A percentile compares a stretch with the other conserved stretches of the same genome.
Evolutionary conservation across 805 yeast genomes (phyloP).

Genomic region (Pichia paraexigua): DNA sequence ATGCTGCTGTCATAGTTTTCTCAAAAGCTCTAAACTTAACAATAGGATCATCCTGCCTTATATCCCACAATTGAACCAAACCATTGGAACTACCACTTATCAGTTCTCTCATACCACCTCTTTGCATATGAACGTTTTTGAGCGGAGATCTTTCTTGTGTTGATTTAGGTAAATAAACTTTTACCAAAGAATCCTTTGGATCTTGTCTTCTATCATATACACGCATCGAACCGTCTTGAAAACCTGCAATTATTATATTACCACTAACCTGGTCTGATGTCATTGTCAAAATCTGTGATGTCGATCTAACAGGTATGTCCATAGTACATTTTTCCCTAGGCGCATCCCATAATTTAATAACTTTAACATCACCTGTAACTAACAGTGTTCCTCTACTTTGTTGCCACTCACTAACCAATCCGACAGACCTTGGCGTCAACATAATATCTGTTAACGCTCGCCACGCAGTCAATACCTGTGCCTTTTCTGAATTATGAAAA

Average conservation of each 20-base stretch:
- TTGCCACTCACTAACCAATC: slow-evolving; percentile 91
- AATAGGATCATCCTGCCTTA: slow-evolving; percentile 67
- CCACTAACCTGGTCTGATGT: slow-evolving; percentile 97
- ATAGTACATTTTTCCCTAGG: slow-evolving; percentile 80
- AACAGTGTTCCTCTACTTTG: slow-evolving; percentile 86
- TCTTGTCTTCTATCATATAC: slow-evolving; percentile 87
- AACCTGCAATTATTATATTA: slow-evolving; percentile 82
- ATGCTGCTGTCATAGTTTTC: slow-evolving; percentile 54
- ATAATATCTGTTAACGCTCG: slow-evolving; percentile 83
- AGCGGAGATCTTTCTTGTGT: slow-evolving; percentile 29
- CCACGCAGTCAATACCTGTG: slow-evolving; percentile 79
- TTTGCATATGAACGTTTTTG: slow-evolving; percentile 82
- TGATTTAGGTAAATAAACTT: slow-evolving; percentile 60
- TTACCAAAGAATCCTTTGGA: slow-evolving; percentile 77
- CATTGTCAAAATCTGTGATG: slow-evolving; percentile 78
- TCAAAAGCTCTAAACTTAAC: slow-evolving; percentile 48
- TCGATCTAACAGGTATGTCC: slow-evolving; percentile 87
- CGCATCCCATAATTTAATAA: slow-evolving; percentile 93
- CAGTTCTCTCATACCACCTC: slow-evolving; percentile 91
- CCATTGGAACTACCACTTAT: slow-evolving; percentile 83
- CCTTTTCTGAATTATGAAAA: slow-evolving; percentile 47
- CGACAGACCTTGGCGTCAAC: slow-evolving; percentile 72
- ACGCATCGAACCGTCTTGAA: slow-evolving; percentile 81
- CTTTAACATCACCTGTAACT: slow-evolving; percentile 91
- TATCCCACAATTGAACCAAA: slow-evolving; percentile 82